These are phyloP conservation scores for Balansia obtecta DNA, from an alignment of 2,329 filamentous ascomycete genomes.

Conservation along the genomic window DNA sequence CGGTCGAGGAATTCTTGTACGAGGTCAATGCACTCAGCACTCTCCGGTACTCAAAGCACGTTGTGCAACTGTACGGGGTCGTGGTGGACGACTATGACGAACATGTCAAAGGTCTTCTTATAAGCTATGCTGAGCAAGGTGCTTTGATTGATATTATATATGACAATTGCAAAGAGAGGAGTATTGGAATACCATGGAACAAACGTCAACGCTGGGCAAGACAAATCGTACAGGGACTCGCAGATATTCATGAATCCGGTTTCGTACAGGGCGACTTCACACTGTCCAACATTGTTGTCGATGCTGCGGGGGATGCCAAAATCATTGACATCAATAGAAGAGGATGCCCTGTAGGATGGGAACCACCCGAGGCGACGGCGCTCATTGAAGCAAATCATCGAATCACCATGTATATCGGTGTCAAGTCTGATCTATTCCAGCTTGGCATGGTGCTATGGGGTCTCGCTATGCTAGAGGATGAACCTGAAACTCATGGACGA, in stretches of 20 bases:
- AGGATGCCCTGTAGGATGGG: conserved; percentile 96
- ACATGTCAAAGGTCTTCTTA: conserved; percentile 75
- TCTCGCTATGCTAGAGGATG: conserved; percentile 74
- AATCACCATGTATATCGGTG: conserved; percentile 94
- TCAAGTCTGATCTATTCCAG: conserved; percentile 94
- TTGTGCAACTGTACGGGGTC: conserved; percentile 79
- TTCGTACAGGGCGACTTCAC: conserved; percentile 98
- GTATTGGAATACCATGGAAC: conserved; percentile 50
- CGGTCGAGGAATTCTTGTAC: conserved; percentile 92
- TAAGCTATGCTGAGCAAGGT: conserved; percentile 76
- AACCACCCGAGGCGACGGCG: conserved; percentile 78
- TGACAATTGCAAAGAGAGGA: conserved; percentile 51
- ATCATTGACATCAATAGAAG: conserved; percentile 98
- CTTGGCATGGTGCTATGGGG: conserved; percentile 96
- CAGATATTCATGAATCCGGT: conserved; percentile 88
- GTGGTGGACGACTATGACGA: conserved; percentile 81
- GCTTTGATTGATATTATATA: conserved; percentile 86
- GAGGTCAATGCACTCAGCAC: conserved; percentile 90
- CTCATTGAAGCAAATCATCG: conserved; percentile 81
- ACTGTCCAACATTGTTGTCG: conserved; percentile 91
- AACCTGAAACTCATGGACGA: conserved; percentile 68
- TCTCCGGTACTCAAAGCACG: conserved; percentile 57
- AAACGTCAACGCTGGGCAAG: conserved; percentile 76
- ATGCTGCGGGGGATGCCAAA: conserved; percentile 70
- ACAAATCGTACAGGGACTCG: conserved; percentile 80